A percentile compares a stretch with the other conserved stretches of the same genome.
Evolutionary conservation across 1,139 yeast genomes (phyloP).

Genomic region (Scheffersomyces insectosa): DNA sequence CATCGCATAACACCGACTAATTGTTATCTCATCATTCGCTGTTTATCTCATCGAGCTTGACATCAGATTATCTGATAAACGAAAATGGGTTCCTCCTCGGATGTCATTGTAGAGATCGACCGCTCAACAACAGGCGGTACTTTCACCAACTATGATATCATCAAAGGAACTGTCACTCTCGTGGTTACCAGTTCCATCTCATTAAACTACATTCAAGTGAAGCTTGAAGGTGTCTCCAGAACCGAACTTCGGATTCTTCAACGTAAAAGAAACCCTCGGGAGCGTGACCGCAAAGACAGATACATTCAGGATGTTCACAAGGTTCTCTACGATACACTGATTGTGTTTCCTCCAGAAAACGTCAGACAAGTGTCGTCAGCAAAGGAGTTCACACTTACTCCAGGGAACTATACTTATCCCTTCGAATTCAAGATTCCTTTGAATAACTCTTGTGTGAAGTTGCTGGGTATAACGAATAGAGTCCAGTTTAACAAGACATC

Average conservation of each 20-base stretch:
- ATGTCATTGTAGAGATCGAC: conserved; percentile 40
- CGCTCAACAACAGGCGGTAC: conserved; percentile 40
- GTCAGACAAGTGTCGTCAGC: conserved; percentile 48
- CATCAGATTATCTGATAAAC: too few relatives aligned
- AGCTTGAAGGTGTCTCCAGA: conserved; percentile 56
- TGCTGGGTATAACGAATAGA: conserved; percentile 44
- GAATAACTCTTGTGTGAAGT: conserved; percentile 47
- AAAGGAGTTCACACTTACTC: conserved; percentile 57
- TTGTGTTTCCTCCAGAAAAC: conserved; percentile 64
- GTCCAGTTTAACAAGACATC: conserved; percentile 34
- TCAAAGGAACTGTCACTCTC: conserved; percentile 50
- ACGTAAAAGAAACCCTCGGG: conserved; percentile 1
- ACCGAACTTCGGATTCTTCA: conserved; percentile 32
- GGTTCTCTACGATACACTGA: conserved; percentile 53
- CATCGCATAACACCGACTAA: too few relatives aligned
- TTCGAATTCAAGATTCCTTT: conserved; percentile 58
- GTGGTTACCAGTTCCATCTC: conserved; percentile 48
- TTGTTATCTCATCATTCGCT: too few relatives aligned
- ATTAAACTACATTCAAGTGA: conserved; percentile 54
- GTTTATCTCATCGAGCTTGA: too few relatives aligned
- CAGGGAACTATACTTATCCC: conserved; percentile 61
- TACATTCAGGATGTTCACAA: conserved; percentile 50
- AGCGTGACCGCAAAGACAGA: conserved; percentile 1
- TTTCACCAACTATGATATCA: conserved; percentile 52
- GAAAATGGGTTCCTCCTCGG: conserved; percentile 12